phyloP scores from a whole-genome alignment of 164 flowering plant species.

The Tetrastigma voinierianum region DNA sequence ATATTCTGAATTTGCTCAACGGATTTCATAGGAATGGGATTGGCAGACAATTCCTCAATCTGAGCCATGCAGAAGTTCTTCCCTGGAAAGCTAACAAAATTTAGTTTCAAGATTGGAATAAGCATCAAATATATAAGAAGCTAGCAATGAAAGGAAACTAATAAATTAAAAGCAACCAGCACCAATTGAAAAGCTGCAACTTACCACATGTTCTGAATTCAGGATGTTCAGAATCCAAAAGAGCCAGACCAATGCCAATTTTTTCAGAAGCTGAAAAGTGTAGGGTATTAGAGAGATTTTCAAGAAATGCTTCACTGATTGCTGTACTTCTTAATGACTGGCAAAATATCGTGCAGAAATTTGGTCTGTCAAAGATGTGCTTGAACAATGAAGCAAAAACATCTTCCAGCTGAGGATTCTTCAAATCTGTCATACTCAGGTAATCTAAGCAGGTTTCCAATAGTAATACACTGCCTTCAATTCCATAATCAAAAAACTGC shows the following conservation, averaged over 20 bases:
- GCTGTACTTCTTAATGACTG: conserved; percentile 43
- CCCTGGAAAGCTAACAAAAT: conserved; percentile 41
- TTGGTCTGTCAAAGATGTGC: conserved; percentile 56
- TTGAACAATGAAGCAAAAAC: conserved; percentile 47
- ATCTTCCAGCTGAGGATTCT: conserved; percentile 41
- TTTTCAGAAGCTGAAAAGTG: conserved; percentile 64
- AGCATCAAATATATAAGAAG: background rate
- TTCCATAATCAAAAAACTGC: conserved; percentile 71
- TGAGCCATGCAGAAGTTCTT: conserved; percentile 70
- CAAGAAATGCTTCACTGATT: conserved; percentile 52
- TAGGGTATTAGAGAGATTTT: conserved; percentile 52
- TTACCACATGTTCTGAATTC: conserved; percentile 62
- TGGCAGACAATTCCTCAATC: conserved; percentile 60
- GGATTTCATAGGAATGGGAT: conserved; percentile 39
- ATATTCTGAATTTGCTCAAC: conserved; percentile 73
- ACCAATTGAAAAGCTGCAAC: conserved; percentile 11
- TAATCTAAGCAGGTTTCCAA: conserved; percentile 65
- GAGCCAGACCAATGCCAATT: conserved; percentile 79
- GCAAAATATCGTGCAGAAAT: conserved; percentile 63
- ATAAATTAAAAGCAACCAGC: background rate
- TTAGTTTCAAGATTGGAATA: background rate
- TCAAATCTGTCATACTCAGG: conserved; percentile 36
- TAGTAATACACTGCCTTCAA: conserved; percentile 65
- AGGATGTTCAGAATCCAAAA: conserved; percentile 66
- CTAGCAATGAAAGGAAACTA: background rate